Evolutionary conservation across 352 stramenopile species (phyloP).

Genomic region (Halophytophthora batemanensis): DNA sequence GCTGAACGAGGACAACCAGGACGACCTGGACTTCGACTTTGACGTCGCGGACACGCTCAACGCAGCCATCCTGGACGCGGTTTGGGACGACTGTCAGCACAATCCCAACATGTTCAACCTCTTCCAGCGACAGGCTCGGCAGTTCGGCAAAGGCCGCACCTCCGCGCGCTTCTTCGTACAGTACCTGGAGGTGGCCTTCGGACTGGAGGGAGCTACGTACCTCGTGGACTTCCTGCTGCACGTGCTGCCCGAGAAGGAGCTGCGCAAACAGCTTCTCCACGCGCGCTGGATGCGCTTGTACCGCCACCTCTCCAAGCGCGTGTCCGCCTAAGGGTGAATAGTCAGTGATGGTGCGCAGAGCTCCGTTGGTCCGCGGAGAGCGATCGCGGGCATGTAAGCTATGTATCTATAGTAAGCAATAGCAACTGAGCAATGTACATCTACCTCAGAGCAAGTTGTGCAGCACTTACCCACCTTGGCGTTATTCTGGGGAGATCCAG

Average conservation of each 20-base stretch:
- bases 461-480: background rate
- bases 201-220: conserved; percentile 63
- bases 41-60: conserved; percentile 67
- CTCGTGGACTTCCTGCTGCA: conserved; percentile 82
- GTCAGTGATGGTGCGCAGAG: background rate
- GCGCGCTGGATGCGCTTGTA: conserved; percentile 71
- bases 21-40: conserved; percentile 44
- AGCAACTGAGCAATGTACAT: conserved; percentile 3
- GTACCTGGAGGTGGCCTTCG: conserved; percentile 82
- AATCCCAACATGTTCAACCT: conserved; percentile 82
- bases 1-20: conserved; percentile 19
- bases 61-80: conserved; percentile 67
- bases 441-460: no score
- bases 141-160: conserved; percentile 67
- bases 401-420: conserved; percentile 20
- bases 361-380: no score
- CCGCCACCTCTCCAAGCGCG: conserved; percentile 52
- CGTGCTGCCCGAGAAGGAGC: conserved; percentile 61
- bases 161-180: conserved; percentile 63
- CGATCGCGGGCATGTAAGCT: conserved; percentile 9
- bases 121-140: conserved; percentile 73
- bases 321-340: conserved; percentile 23
- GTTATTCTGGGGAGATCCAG: conserved; percentile 6
- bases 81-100: conserved; percentile 84
- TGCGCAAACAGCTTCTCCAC: conserved; percentile 60